Percentiles rank a stretch among this genome's conserved stretches.
Evolutionary conservation across 768 basidiomycete species (phyloP).

Genomic region (Boletus rex-veris): DNA sequence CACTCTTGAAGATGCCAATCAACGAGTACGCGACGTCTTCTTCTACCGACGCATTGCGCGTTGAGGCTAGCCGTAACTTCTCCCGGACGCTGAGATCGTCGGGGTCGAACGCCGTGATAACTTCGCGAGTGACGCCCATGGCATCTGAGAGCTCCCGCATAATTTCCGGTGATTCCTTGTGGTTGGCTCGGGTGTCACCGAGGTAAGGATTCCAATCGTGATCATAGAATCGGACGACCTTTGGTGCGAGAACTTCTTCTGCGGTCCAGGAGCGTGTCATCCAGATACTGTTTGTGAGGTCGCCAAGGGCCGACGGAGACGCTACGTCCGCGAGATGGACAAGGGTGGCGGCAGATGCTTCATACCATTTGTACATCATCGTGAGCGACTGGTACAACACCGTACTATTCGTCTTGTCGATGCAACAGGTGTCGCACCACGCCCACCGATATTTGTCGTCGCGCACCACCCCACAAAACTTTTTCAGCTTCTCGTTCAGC

Average conservation of each 20-base stretch:
- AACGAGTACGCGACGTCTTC: not conserved
- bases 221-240: slow-evolving; percentile 1
- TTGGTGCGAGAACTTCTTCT: not conserved
- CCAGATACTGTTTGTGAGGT: not conserved
- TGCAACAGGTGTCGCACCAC: not conserved
- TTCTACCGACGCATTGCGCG: not conserved
- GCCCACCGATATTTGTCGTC: not conserved
- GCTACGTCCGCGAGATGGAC: not conserved
- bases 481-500: not conserved
- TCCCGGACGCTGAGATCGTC: not conserved
- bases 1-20: not conserved
- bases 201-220: not conserved
- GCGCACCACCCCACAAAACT: not conserved
- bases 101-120: not conserved
- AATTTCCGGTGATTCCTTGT: not conserved
- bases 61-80: not conserved
- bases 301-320: not conserved
- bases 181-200: not conserved
- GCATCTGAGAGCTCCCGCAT: not conserved
- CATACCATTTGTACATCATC: not conserved
- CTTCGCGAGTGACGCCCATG: not conserved
- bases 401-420: not conserved
- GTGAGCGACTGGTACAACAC: slow-evolving; percentile 1
- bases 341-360: not conserved
- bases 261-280: not conserved